phyloP scores from a whole-genome alignment of 495 filamentous ascomycete species.

The Clohesyomyces aquaticus region DNA sequence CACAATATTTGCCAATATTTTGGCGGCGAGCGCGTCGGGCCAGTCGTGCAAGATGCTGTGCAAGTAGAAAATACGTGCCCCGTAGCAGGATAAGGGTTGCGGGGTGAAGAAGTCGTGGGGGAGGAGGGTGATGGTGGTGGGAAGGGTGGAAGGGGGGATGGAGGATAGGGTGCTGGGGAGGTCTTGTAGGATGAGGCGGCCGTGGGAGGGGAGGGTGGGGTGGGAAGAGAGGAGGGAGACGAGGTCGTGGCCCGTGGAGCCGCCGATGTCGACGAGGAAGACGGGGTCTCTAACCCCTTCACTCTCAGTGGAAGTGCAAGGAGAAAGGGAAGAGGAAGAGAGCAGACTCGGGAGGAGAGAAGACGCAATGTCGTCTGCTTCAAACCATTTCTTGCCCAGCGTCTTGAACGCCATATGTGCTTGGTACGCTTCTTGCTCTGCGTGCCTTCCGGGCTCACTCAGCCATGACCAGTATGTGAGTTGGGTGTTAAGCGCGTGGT shows the following conservation, averaged over 20 bases:
- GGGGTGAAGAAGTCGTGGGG: slow-evolving; percentile 24
- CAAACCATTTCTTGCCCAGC: slow-evolving; percentile 13
- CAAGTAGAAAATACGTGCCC: slow-evolving; percentile 54
- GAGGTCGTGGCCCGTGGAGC: background rate
- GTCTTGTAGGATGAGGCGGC: background rate
- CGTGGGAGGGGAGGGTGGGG: background rate
- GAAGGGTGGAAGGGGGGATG: slow-evolving; percentile 2
- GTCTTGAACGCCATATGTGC: slow-evolving; percentile 13
- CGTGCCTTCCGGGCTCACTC: background rate
- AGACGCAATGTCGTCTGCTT: background rate
- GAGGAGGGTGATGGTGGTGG: background rate
- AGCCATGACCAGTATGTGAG: background rate
- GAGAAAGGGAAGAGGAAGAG: background rate
- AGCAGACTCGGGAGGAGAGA: background rate
- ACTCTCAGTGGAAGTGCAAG: background rate
- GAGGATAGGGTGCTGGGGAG: background rate
- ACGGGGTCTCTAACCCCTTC: background rate
- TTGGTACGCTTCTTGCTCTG: background rate
- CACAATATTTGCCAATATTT: slow-evolving; percentile 49
- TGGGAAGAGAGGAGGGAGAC: background rate
- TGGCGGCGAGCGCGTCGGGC: slow-evolving; percentile 48
- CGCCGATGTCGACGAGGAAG: background rate
- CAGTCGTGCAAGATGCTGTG: slow-evolving; percentile 58
- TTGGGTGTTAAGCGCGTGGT: slow-evolving; percentile 9
- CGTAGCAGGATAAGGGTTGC: slow-evolving; percentile 6